Conservation (phyloP, 768 basidiomycete species). For the Naganishia kalamii region DNA sequence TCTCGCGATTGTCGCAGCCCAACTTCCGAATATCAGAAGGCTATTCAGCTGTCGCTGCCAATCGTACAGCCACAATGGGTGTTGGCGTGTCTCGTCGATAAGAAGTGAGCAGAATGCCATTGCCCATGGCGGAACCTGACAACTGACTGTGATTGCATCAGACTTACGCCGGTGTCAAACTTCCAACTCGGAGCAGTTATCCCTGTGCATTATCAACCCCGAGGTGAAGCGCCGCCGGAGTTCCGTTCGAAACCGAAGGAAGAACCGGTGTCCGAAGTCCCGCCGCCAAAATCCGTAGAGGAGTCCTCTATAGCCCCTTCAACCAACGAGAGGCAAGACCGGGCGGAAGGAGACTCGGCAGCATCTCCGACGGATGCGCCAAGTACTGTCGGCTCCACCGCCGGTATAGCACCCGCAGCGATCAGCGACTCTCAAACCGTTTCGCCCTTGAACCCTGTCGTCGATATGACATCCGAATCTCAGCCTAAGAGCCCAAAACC, state of each 20-base stretch:
- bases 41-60: conserved; percentile 84
- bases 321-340: too few species aligned
- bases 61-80: conserved; percentile 94
- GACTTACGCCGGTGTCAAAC: conserved; percentile 42
- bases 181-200: conserved; percentile 31
- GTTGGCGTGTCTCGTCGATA: conserved; percentile 75
- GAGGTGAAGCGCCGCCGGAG: neutral
- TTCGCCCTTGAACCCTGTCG: neutral
- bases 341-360: too few species aligned
- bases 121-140: neutral
- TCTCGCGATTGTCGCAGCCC: conserved; percentile 53
- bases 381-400: too few species aligned
- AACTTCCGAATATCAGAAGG: conserved; percentile 88
- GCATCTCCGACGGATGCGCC: too few species aligned
- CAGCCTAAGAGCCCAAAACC: conserved; percentile 42
- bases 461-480: conserved; percentile 15
- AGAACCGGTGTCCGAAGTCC: neutral
- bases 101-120: conserved; percentile 56
- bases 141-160: conserved; percentile 14
- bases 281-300: neutral
- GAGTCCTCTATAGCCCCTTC: too few species aligned
- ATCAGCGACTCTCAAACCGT: too few species aligned
- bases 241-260: neutral
- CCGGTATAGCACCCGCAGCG: conserved; percentile 7
- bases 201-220: conserved; percentile 20